Percentiles rank a stretch among this genome's conserved stretches.
Evolutionary conservation across 768 basidiomycete species (phyloP).

Genomic region (Tulasnella sp.): DNA sequence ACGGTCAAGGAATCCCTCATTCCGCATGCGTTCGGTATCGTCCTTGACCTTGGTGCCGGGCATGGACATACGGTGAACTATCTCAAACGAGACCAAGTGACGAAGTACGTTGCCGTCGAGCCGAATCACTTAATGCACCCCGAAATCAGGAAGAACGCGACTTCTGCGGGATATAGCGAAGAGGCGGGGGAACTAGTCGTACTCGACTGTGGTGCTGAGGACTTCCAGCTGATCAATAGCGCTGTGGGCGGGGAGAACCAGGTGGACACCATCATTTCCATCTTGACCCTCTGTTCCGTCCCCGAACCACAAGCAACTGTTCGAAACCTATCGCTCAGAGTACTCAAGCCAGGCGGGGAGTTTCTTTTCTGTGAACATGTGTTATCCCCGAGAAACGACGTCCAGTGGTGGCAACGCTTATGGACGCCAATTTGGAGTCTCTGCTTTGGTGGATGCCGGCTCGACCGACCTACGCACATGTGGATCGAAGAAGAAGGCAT

Average conservation of each 20-base stretch:
- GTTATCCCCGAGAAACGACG: constrained; percentile 37
- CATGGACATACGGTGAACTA: constrained; percentile 53
- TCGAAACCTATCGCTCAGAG: constrained; percentile 33
- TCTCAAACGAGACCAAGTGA: constrained; percentile 41
- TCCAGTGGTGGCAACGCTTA: constrained; percentile 59
- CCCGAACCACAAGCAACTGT: constrained; percentile 43
- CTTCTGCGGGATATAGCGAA: constrained; percentile 41
- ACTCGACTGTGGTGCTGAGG: constrained; percentile 52
- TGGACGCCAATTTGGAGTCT: constrained; percentile 58
- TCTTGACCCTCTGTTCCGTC: constrained; percentile 55
- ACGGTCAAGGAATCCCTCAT: constrained; percentile 38
- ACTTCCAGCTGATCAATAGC: constrained; percentile 36
- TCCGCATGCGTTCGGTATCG: constrained; percentile 43
- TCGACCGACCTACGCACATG: constrained; percentile 31
- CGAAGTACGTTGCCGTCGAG: constrained; percentile 58
- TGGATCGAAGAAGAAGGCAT: constrained; percentile 24
- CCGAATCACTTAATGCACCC: constrained; percentile 56
- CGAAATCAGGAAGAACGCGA: constrained; percentile 38
- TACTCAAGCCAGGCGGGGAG: constrained; percentile 52
- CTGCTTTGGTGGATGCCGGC: constrained; percentile 47
- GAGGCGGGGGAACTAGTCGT: constrained; percentile 42
- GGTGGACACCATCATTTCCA: constrained; percentile 51
- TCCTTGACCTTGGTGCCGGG: constrained; percentile 59
- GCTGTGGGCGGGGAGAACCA: constrained; percentile 24
- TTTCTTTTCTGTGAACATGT: constrained; percentile 65